Evolutionary conservation across 345 rosid genomes (phyloP).

Genomic region (Angophora floribunda): DNA sequence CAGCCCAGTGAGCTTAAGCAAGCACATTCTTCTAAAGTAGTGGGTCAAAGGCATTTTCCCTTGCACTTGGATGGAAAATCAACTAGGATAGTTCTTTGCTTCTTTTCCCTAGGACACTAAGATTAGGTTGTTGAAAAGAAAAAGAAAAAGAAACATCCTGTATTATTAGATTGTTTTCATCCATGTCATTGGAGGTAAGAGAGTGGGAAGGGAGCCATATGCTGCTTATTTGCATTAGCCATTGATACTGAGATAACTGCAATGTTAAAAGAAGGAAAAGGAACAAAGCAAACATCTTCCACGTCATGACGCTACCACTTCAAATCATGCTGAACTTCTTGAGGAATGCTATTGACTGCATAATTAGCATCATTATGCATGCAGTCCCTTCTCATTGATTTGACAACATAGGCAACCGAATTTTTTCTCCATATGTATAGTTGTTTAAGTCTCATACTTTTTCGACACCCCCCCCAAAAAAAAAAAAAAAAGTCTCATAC

Average conservation of each 20-base stretch:
- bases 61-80: neutral
- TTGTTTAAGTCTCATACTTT: neutral
- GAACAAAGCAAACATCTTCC: neutral
- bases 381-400: neutral
- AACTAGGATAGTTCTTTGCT: neutral
- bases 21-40: neutral
- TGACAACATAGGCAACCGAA: neutral
- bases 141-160: neutral
- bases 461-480: too few species aligned
- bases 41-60: neutral
- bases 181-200: neutral
- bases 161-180: neutral
- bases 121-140: neutral
- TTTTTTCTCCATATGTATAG: neutral
- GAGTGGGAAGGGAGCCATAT: neutral
- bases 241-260: neutral
- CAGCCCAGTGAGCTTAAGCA: neutral
- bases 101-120: neutral
- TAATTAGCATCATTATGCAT: neutral
- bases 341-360: neutral
- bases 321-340: neutral
- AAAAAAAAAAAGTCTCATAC: neutral
- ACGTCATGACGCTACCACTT: neutral
- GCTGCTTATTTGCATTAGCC: neutral
- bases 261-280: neutral